These are phyloP conservation scores for Mallotus japonicus DNA, from an alignment of 441 rosid species.

Conservation along the genomic window DNA sequence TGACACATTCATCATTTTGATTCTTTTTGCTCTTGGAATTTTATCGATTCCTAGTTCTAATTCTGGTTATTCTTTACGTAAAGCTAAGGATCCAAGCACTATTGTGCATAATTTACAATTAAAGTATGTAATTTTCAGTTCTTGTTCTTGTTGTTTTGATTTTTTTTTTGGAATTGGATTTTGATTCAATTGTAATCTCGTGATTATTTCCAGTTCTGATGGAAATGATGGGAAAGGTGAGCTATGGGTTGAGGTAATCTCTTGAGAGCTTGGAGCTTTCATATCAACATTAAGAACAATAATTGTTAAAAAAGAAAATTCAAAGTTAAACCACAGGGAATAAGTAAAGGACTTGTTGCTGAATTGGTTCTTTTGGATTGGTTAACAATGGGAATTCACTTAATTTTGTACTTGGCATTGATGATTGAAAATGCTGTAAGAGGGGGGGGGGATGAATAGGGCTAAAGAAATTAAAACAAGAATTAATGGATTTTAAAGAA, in stretches of 20 bases:
- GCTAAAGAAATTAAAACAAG: too few relatives aligned
- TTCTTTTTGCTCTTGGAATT: slow-evolving; percentile 70
- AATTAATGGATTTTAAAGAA: too few relatives aligned
- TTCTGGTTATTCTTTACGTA: slow-evolving; percentile 25
- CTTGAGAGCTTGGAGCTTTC: slow-evolving; percentile 89
- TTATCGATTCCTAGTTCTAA: slow-evolving; percentile 56
- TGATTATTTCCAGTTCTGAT: slow-evolving; percentile 29
- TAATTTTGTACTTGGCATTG: slow-evolving; percentile 53
- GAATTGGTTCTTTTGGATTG: slow-evolving; percentile 39
- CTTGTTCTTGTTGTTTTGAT: neutral
- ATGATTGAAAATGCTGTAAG: too few relatives aligned
- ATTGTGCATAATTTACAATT: slow-evolving; percentile 38
- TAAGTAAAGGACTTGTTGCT: slow-evolving; percentile 49
- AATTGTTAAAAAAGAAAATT: too few relatives aligned
- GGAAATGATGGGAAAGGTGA: slow-evolving; percentile 49
- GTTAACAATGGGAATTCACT: slow-evolving; percentile 33
- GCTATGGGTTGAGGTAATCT: slow-evolving; percentile 77
- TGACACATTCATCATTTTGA: slow-evolving; percentile 53
- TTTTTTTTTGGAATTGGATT: neutral
- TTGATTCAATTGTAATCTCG: slow-evolving; percentile 13
- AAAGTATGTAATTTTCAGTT: slow-evolving; percentile 33
- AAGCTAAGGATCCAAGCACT: slow-evolving; percentile 68
- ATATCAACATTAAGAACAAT: slow-evolving; percentile 5
- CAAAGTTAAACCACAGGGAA: slow-evolving; percentile 31
- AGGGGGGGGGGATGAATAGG: too few relatives aligned